Evolutionary conservation across 2,329 filamentous ascomycete species (phyloP).

Genomic region (Calycina marina): DNA sequence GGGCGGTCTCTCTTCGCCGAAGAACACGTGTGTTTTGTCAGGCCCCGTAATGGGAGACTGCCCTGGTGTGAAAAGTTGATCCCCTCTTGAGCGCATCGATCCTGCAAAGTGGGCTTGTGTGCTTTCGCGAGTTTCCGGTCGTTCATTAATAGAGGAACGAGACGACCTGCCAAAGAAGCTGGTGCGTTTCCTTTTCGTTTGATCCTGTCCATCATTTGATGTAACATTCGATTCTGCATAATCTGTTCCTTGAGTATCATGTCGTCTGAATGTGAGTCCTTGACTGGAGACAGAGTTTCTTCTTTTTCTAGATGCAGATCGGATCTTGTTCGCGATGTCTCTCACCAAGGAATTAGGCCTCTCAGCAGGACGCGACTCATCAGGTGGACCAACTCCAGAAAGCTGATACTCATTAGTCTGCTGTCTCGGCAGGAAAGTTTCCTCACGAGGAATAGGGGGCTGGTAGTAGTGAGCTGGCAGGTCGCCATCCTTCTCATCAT

Average conservation of each 20-base stretch:
- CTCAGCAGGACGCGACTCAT: constrained; percentile 20
- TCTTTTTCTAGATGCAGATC: constrained; percentile 17
- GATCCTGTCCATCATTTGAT: constrained; percentile 26
- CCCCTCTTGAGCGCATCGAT: constrained; percentile 14
- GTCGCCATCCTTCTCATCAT: constrained; percentile 12
- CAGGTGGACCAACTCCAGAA: constrained; percentile 23
- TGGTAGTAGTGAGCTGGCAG: constrained; percentile 18
- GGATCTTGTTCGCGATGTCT: constrained; percentile 32
- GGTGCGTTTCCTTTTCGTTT: constrained; percentile 26
- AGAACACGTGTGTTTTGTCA: constrained; percentile 28
- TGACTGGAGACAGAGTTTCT: constrained; percentile 11
- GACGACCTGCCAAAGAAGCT: constrained; percentile 25
- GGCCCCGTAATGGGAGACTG: constrained; percentile 7
- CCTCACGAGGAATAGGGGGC: constrained; percentile 15
- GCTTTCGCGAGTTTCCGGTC: constrained; percentile 22
- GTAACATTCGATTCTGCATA: constrained; percentile 28
- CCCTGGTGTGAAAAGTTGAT: constrained; percentile 7
- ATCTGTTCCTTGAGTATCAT: constrained; percentile 22
- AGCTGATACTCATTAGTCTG: constrained; percentile 27
- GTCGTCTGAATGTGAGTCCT: constrained; percentile 5
- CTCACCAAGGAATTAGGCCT: constrained; percentile 30
- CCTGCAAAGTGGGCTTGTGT: constrained; percentile 18
- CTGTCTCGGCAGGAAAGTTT: constrained; percentile 26
- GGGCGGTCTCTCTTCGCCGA: constrained; percentile 14
- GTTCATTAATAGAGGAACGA: constrained; percentile 13